A percentile compares a stretch with the other conserved stretches of the same genome.
Evolutionary conservation across 2,329 filamentous ascomycete genomes (phyloP).

Genomic region (Apiospora saccharicola): DNA sequence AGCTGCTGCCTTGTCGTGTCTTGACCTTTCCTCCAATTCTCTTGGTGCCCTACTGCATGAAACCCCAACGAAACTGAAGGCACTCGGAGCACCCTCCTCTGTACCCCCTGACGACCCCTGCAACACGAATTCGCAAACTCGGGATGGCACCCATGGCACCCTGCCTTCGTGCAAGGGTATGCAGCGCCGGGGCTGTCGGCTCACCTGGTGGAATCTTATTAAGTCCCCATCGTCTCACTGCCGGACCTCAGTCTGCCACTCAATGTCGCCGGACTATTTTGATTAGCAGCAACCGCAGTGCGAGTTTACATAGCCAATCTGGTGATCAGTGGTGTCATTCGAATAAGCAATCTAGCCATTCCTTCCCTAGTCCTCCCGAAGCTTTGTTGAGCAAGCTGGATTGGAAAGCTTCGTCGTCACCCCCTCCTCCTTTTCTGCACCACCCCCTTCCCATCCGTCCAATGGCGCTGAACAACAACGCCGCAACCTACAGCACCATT

Average conservation of each 20-base stretch:
- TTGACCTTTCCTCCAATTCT: slow-evolving; percentile 3
- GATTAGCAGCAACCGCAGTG: slow-evolving; percentile 25
- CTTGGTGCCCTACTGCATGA: slow-evolving; percentile 22
- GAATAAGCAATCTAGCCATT: slow-evolving; percentile 19
- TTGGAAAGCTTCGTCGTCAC: slow-evolving; percentile 22
- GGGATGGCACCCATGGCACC: slow-evolving; percentile 21
- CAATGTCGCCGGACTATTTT: slow-evolving; percentile 23
- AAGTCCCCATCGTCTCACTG: slow-evolving; percentile 25
- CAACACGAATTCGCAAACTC: slow-evolving; percentile 21
- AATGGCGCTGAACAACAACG: slow-evolving; percentile 52
- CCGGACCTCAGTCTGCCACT: slow-evolving; percentile 19
- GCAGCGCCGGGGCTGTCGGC: slow-evolving; percentile 20
- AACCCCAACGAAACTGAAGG: slow-evolving; percentile 25
- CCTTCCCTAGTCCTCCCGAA: slow-evolving; percentile 24
- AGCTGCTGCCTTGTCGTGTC: slow-evolving; percentile 7
- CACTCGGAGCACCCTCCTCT: slow-evolving; percentile 15
- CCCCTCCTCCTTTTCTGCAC: slow-evolving; percentile 23
- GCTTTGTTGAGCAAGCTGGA: slow-evolving; percentile 26
- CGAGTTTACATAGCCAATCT: slow-evolving; percentile 22
- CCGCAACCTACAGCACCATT: slow-evolving; percentile 53
- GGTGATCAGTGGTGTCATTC: slow-evolving; percentile 21
- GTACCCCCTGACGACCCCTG: slow-evolving; percentile 13
- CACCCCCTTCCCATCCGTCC: slow-evolving; percentile 39
- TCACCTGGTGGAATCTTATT: slow-evolving; percentile 21
- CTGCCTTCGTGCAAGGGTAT: slow-evolving; percentile 21